Base-by-base conservation (phyloP, 2,329 filamentous ascomycete species). In the Fusarium sterilihyphosum region DNA sequence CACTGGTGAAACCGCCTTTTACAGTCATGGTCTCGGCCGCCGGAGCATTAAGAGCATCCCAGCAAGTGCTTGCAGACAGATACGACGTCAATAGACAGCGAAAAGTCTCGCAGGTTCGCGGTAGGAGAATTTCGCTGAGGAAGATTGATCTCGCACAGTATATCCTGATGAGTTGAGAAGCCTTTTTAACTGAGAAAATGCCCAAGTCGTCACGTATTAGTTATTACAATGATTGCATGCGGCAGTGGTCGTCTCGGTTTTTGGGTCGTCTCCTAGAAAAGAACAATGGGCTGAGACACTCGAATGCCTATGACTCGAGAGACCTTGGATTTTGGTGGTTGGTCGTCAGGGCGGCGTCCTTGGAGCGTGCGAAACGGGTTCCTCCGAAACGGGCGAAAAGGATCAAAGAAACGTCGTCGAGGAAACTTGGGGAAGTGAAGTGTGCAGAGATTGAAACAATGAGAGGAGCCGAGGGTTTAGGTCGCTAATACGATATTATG, bases 1-100 rank as follows among this genome's bases (percentile, higher is more conserved):
- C 73, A 73, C 63, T 71, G 63, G 76, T 78, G 78, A 80, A 78
- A 78, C 78, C 72, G 63, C 66, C 76, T 74, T 78, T 66, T 75
- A 78, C 71, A 61, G 74, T 79, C 79, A 80, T 80, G 61, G 71
- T 78, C 68, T 76, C 70, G 65, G 67, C 67, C 65, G 58, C 62
- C 58, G 64, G 61, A 73, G 72, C 65, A 70, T 75, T 60, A 71
- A 71, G 72, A 53, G 73, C 77, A 78, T 77, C 76, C 73, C 76
- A 78, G 76, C 76, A 77, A 74, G 66, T 72, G 71, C 65, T 52
- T 74, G 67, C 64, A 67, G 59, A 41, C 41, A 73, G 66, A 75
- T 70, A 63, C 61, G 49, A 74, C 72, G 68, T 75, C 68, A 74
- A 66, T 38, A 24, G 40, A 49, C 50, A 53, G 53, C 31, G 58